Percentiles rank a stretch among this genome's conserved stretches.
Evolutionary conservation across 2,329 filamentous ascomycete species (phyloP).

Genomic region (Fusarium irregulare): DNA sequence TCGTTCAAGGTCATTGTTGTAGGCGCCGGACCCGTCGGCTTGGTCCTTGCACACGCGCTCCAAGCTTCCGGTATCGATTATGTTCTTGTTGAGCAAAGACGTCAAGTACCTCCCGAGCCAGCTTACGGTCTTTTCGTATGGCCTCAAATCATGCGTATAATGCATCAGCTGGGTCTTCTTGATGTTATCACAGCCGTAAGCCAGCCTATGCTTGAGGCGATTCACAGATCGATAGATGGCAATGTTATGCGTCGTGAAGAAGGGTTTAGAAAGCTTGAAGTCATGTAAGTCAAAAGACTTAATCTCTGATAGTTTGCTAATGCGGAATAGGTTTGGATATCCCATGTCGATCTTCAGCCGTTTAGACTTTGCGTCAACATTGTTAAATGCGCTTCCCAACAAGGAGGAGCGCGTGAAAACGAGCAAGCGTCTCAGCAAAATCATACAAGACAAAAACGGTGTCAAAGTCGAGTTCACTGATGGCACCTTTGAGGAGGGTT

Average conservation of each 20-base stretch:
- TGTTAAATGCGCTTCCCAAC: constrained; percentile 8
- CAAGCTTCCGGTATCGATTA: constrained; percentile 18
- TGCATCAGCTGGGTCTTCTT: constrained; percentile 17
- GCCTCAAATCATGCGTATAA: constrained; percentile 25
- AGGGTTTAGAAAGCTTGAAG: neutral
- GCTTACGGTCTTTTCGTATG: constrained; percentile 25
- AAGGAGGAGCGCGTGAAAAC: constrained; percentile 11
- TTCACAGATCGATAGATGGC: constrained; percentile 16
- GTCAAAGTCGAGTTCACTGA: constrained; percentile 19
- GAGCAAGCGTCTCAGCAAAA: constrained; percentile 20
- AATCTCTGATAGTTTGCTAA: accelerated
- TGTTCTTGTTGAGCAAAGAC: constrained; percentile 22
- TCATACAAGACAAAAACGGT: neutral
- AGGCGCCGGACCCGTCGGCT: constrained; percentile 20
- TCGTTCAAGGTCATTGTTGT: constrained; percentile 26
- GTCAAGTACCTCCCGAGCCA: constrained; percentile 18
- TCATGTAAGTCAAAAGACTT: neutral
- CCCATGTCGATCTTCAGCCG: constrained; percentile 25
- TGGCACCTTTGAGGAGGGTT: constrained; percentile 16
- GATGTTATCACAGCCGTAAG: constrained; percentile 1
- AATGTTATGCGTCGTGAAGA: neutral
- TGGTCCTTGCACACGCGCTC: constrained; percentile 21
- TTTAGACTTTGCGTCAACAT: constrained; percentile 10
- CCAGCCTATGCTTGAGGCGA: constrained; percentile 10
- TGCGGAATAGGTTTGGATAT: constrained; percentile 11